phyloP scores from a whole-genome alignment of 148 eudicot species.

The Persicaria maculosa region DNA sequence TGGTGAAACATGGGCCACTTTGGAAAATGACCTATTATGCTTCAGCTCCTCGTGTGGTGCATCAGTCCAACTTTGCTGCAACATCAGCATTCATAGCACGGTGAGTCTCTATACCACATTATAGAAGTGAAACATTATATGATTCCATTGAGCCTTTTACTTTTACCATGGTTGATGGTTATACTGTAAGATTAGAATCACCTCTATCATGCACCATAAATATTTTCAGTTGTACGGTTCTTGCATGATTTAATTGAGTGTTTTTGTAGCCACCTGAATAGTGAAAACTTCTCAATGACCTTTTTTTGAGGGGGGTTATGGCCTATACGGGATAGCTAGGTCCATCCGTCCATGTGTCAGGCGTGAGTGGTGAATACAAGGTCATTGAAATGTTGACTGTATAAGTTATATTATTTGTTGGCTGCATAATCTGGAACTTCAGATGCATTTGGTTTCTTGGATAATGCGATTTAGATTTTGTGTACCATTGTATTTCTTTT shows the following conservation, averaged over 20 bases:
- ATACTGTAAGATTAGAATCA: background rate
- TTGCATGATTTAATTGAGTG: constrained; percentile 1
- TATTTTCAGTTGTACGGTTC: background rate
- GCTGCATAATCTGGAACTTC: background rate
- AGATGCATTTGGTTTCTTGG: background rate
- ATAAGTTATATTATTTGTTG: background rate
- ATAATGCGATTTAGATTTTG: background rate
- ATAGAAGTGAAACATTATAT: constrained; percentile 1
- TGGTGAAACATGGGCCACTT: constrained; percentile 86
- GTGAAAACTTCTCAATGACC: background rate
- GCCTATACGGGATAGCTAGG: no score
- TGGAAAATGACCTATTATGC: constrained; percentile 94
- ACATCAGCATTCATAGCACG: constrained; percentile 92
- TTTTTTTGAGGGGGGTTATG: background rate
- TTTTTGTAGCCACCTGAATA: background rate
- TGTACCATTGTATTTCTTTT: background rate
- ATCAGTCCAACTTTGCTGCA: constrained; percentile 95
- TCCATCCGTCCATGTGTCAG: background rate
- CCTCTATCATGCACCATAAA: background rate
- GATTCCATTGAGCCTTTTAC: background rate
- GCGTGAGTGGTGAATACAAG: background rate
- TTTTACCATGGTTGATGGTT: background rate
- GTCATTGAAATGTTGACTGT: background rate
- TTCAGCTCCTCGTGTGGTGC: constrained; percentile 77
- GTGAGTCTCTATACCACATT: constrained; percentile 32